Conservation (phyloP, 305 asterid genomes). For the Caryopteris hybrid region DNA sequence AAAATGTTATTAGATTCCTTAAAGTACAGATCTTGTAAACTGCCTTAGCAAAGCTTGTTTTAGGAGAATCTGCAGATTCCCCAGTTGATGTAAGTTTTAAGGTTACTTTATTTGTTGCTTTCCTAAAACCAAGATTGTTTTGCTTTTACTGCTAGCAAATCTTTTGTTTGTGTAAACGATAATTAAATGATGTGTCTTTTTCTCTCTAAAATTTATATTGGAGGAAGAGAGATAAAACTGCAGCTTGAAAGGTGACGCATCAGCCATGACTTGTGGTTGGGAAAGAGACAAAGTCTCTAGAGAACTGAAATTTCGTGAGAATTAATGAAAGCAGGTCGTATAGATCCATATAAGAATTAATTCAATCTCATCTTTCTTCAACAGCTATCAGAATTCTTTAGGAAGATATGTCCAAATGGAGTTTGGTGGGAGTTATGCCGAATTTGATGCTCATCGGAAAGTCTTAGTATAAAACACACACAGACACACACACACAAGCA, state of each 20-base stretch:
- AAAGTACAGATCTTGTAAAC: too few relatives aligned
- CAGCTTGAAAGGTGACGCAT: neutral
- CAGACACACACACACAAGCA: too few relatives aligned
- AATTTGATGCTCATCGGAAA: too few relatives aligned
- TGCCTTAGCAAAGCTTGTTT: neutral
- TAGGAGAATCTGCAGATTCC: too few relatives aligned
- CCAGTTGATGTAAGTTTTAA: neutral
- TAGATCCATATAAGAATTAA: neutral
- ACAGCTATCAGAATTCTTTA: conserved; percentile 13
- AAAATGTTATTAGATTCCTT: too few relatives aligned
- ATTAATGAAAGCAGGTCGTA: neutral
- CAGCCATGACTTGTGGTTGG: neutral
- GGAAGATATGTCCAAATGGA: conserved; percentile 11
- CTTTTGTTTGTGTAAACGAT: too few relatives aligned
- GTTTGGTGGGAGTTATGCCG: conserved; percentile 14
- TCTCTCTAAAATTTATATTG: neutral
- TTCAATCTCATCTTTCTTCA: conserved; percentile 11
- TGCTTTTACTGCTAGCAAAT: neutral
- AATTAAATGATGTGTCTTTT: too few relatives aligned
- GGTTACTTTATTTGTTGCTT: neutral
- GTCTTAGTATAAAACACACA: too few relatives aligned
- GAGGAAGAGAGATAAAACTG: too few relatives aligned
- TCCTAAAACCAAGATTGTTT: neutral
- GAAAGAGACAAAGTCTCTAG: neutral
- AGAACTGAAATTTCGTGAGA: neutral